Percentiles rank a stretch among this genome's conserved stretches.
These are phyloP conservation scores for Chytriomyces hyalinus DNA, from an alignment of 192 early-diverging fungal genomes.

Conservation along the genomic window DNA sequence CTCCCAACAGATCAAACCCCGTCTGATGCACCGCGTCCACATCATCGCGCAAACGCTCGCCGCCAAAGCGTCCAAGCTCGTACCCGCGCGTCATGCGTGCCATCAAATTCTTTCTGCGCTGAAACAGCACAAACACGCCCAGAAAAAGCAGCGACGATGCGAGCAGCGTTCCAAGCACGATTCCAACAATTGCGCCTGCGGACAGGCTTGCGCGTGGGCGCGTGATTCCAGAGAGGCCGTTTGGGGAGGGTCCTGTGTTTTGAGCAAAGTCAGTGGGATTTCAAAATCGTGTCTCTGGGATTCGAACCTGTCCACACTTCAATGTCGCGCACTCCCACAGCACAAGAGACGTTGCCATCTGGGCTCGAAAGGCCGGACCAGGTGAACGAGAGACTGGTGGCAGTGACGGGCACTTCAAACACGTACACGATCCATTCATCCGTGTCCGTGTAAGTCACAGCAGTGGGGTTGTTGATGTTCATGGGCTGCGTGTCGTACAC, in stretches of 20 bases:
- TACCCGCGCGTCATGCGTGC: neutral
- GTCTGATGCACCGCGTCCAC: neutral
- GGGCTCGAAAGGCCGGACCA: neutral
- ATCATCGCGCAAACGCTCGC: neutral
- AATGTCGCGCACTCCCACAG: neutral
- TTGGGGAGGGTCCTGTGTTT: conserved; percentile 10
- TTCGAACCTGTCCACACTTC: conserved; percentile 26
- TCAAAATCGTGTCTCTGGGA: neutral
- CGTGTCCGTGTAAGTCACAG: conserved; percentile 22
- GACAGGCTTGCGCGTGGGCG: neutral
- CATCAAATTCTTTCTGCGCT: conserved; percentile 14
- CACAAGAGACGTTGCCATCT: conserved; percentile 16
- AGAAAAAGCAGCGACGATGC: neutral
- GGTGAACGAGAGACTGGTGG: conserved; percentile 10
- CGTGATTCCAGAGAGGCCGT: neutral
- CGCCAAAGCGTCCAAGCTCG: neutral
- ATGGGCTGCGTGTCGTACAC: conserved; percentile 32
- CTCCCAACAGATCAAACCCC: conserved; percentile 3
- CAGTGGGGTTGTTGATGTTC: conserved; percentile 29
- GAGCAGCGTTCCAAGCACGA: neutral
- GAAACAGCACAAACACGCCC: neutral
- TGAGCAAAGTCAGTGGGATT: neutral
- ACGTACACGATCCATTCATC: conserved; percentile 26
- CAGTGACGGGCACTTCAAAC: conserved; percentile 29
- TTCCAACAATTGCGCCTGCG: conserved; percentile 11